Percentiles rank a stretch among this genome's conserved stretches.
Evolutionary conservation across 164 flowering plant genomes (phyloP).

Genomic region (Stephania cephalantha): DNA sequence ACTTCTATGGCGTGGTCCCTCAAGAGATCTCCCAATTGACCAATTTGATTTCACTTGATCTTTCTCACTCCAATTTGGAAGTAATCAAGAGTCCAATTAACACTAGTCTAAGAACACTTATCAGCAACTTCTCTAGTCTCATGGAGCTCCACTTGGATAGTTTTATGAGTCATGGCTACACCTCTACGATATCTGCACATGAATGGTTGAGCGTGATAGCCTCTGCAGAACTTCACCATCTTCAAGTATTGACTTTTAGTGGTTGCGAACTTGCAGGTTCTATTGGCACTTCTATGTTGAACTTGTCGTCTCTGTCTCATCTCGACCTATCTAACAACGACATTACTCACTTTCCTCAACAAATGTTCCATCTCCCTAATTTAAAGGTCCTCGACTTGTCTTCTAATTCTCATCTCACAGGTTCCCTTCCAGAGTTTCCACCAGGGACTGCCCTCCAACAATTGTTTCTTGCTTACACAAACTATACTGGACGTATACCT

Average conservation of each 20-base stretch:
- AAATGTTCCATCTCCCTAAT: slow-evolving; percentile 20
- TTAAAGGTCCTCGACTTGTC: slow-evolving; percentile 24
- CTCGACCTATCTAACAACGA: slow-evolving; percentile 7
- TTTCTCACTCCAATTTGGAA: background rate
- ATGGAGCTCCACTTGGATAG: slow-evolving; percentile 27
- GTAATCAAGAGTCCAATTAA: background rate
- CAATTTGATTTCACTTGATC: slow-evolving; percentile 18
- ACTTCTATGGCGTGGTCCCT: slow-evolving; percentile 31
- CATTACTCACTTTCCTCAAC: slow-evolving; percentile 20
- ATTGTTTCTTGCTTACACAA: slow-evolving; percentile 21
- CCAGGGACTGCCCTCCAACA: slow-evolving; percentile 17
- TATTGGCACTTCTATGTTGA: background rate
- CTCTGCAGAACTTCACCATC: background rate
- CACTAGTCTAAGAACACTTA: slow-evolving; percentile 12
- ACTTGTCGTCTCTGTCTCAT: background rate
- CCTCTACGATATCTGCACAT: slow-evolving; percentile 7
- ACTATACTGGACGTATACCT: slow-evolving; percentile 32
- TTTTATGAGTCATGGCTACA: slow-evolving; percentile 12
- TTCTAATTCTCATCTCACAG: slow-evolving; percentile 18
- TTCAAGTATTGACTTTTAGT: background rate
- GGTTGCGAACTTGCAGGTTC: background rate
- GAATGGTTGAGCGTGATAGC: background rate
- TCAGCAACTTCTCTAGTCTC: slow-evolving; percentile 20
- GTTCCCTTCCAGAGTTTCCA: slow-evolving; percentile 28
- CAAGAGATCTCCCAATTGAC: slow-evolving; percentile 23